Conservation (phyloP, 2,329 filamentous ascomycete genomes). For the Aspergillus sojae region DNA sequence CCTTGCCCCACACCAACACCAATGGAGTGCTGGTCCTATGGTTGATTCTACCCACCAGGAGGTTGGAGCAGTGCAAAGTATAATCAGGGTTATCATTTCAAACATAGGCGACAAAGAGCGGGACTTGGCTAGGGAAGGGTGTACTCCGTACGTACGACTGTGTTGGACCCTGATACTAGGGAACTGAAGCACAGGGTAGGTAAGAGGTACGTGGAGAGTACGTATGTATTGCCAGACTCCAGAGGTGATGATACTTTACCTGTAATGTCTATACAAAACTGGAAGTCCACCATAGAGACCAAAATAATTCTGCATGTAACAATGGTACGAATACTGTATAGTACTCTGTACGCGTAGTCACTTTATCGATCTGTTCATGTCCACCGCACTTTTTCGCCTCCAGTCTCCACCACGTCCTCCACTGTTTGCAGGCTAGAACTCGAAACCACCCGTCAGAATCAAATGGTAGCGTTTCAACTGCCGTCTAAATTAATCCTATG, state of each 20-base stretch:
- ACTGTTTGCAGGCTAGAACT: slow-evolving; percentile 18
- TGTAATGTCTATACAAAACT: neutral
- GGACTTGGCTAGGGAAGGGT: neutral
- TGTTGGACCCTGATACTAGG: neutral
- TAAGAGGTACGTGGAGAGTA: neutral
- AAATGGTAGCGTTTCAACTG: slow-evolving; percentile 20
- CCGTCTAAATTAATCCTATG: slow-evolving; percentile 5
- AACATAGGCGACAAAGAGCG: slow-evolving; percentile 1
- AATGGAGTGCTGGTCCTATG: slow-evolving; percentile 6
- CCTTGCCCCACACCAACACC: slow-evolving; percentile 17
- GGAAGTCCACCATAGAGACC: neutral
- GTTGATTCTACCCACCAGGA: slow-evolving; percentile 4
- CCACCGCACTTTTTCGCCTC: slow-evolving; percentile 4
- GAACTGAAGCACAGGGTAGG: neutral
- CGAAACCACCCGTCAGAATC: slow-evolving; percentile 20
- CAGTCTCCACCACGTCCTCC: slow-evolving; percentile 8
- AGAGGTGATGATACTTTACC: neutral
- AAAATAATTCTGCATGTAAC: neutral
- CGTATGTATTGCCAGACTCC: neutral
- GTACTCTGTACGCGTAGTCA: neutral
- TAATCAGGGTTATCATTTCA: slow-evolving; percentile 3
- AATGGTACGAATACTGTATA: neutral
- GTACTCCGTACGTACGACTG: neutral
- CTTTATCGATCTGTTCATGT: slow-evolving; percentile 8
- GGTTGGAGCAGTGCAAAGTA: slow-evolving; percentile 7